Conservation (phyloP, 768 basidiomycete genomes). For the Boletus sp. region DNA sequence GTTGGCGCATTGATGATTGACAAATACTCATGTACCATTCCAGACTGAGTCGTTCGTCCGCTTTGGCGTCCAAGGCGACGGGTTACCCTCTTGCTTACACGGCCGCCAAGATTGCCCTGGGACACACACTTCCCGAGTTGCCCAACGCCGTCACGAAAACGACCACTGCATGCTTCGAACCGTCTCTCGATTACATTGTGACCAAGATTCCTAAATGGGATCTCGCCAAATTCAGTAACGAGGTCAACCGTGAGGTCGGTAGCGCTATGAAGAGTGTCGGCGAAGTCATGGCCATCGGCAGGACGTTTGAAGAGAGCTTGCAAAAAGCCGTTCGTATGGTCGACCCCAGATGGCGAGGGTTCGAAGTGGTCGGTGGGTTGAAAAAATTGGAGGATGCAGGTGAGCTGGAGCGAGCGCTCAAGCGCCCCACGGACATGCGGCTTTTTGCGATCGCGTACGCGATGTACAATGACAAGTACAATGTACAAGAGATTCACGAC, state of each 20-base stretch:
- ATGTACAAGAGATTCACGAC: slow-evolving; percentile 86
- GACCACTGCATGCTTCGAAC: slow-evolving; percentile 98
- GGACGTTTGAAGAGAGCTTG: slow-evolving; percentile 97
- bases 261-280: slow-evolving; percentile 99
- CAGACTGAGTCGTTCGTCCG: slow-evolving; percentile 82
- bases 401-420: slow-evolving; percentile 72
- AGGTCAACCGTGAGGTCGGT: slow-evolving; percentile 92
- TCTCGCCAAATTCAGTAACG: slow-evolving; percentile 91
- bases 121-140: slow-evolving; percentile 94
- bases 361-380: slow-evolving; percentile 89
- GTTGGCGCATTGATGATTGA: background rate
- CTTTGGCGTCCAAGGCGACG: slow-evolving; percentile 97
- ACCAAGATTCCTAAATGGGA: slow-evolving; percentile 99
- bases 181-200: slow-evolving; percentile 97
- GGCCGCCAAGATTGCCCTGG: slow-evolving; percentile 97
- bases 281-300: slow-evolving; percentile 99
- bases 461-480: slow-evolving; percentile 91
- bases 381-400: slow-evolving; percentile 70
- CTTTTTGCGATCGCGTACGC: slow-evolving; percentile 97
- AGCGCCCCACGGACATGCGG: slow-evolving; percentile 89
- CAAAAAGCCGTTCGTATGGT: slow-evolving; percentile 99
- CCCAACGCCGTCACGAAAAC: slow-evolving; percentile 99
- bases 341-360: slow-evolving; percentile 94
- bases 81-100: slow-evolving; percentile 99
- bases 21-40: background rate